Evolutionary conservation across 1,139 yeast species (phyloP).

Genomic region (Saccharomyces hybrid): DNA sequence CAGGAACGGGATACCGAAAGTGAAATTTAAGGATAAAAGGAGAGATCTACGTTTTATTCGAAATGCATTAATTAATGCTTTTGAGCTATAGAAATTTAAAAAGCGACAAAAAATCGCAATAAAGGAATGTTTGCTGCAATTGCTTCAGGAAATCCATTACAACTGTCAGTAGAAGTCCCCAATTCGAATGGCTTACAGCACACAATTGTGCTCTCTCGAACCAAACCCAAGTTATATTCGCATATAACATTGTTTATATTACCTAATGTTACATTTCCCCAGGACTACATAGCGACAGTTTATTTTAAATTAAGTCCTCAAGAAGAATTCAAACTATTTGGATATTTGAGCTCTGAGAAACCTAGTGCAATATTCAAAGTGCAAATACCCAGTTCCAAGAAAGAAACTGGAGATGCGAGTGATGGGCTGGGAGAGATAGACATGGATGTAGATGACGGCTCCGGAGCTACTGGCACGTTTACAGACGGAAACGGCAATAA

Average conservation of each 20-base stretch:
- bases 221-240: slow-evolving; percentile 37
- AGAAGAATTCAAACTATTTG: slow-evolving; percentile 69
- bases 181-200: slow-evolving; percentile 33
- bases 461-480: slow-evolving; percentile 25
- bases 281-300: slow-evolving; percentile 69
- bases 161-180: slow-evolving; percentile 32
- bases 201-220: slow-evolving; percentile 30
- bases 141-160: slow-evolving; percentile 34
- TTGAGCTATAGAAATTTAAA: background rate
- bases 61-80: background rate
- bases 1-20: background rate
- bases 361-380: slow-evolving; percentile 90
- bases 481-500: slow-evolving; percentile 21
- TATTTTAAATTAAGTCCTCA: slow-evolving; percentile 74
- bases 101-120: background rate
- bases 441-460: slow-evolving; percentile 34
- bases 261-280: slow-evolving; percentile 61
- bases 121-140: slow-evolving; percentile 33
- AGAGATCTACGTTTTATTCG: background rate
- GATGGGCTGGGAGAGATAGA: slow-evolving; percentile 37
- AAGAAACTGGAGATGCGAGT: slow-evolving; percentile 18
- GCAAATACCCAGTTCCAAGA: slow-evolving; percentile 37
- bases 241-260: slow-evolving; percentile 70
- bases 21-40: background rate
- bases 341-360: slow-evolving; percentile 62